A percentile compares a stretch with the other conserved stretches of the same genome.
Evolutionary conservation across 2,329 filamentous ascomycete species (phyloP).

Genomic region (Fusarium drepaniforme): DNA sequence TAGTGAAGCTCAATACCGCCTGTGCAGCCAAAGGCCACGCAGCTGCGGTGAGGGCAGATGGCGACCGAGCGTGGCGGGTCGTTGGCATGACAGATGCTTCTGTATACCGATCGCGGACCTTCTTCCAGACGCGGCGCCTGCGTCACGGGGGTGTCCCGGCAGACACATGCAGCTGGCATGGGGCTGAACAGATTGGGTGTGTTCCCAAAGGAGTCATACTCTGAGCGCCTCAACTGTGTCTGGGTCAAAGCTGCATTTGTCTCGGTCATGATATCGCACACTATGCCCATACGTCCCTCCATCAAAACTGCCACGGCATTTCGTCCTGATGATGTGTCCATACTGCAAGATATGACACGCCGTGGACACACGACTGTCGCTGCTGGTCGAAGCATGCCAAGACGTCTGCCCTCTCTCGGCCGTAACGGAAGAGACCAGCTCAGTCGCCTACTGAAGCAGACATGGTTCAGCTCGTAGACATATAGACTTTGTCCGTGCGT

Average conservation of each 20-base stretch:
- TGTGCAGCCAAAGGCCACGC: conserved; percentile 74
- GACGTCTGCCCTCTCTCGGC: conserved; percentile 35
- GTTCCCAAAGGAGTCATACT: conserved; percentile 21
- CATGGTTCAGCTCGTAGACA: conserved; percentile 62
- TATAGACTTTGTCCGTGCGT: conserved; percentile 66
- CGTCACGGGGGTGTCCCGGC: conserved; percentile 36
- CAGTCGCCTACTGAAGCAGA: conserved; percentile 46
- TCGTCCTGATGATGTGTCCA: conserved; percentile 69
- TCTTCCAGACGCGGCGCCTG: conserved; percentile 47
- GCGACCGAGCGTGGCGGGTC: conserved; percentile 75
- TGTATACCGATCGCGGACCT: conserved; percentile 48
- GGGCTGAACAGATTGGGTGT: conserved; percentile 10
- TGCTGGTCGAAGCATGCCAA: conserved; percentile 55
- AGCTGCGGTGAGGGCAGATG: conserved; percentile 73
- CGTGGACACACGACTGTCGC: conserved; percentile 68
- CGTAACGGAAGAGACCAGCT: conserved; percentile 43
- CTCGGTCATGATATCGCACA: conserved; percentile 63
- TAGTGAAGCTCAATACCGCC: conserved; percentile 74
- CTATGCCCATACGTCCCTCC: conserved; percentile 69
- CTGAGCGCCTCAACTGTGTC: conserved; percentile 13
- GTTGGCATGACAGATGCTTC: conserved; percentile 69
- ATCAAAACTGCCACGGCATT: conserved; percentile 70
- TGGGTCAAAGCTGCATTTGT: conserved; percentile 16
- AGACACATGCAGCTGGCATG: conserved; percentile 36
- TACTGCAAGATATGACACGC: conserved; percentile 69